Evolutionary conservation across 208 protist species (phyloP).

Genomic region (Phytomonas sp.): DNA sequence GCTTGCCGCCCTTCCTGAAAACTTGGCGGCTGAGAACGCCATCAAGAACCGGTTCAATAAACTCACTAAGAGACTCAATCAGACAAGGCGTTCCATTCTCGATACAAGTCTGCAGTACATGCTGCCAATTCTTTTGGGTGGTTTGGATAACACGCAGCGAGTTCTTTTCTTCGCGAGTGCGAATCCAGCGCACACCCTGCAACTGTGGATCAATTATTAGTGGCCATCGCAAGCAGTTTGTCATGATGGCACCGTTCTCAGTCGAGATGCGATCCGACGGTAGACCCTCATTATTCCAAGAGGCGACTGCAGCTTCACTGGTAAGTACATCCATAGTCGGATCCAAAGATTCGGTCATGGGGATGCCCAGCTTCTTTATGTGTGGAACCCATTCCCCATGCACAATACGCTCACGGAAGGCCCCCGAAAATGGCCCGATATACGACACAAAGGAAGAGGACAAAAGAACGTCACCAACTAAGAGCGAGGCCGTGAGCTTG

Average conservation of each 20-base stretch:
- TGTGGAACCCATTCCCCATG: slow-evolving; percentile 89
- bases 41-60: slow-evolving; percentile 96
- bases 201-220: slow-evolving; percentile 98
- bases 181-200: slow-evolving; percentile 97
- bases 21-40: slow-evolving; percentile 93
- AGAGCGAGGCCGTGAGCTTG: slow-evolving; percentile 75
- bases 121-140: slow-evolving; percentile 86
- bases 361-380: slow-evolving; percentile 87
- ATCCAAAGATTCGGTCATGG: slow-evolving; percentile 91
- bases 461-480: slow-evolving; percentile 96
- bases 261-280: slow-evolving; percentile 95
- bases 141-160: slow-evolving; percentile 91
- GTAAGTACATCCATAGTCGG: slow-evolving; percentile 90
- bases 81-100: slow-evolving; percentile 90
- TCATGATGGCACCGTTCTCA: slow-evolving; percentile 96
- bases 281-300: slow-evolving; percentile 97
- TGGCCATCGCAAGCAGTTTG: slow-evolving; percentile 95
- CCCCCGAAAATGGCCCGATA: slow-evolving; percentile 96
- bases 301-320: slow-evolving; percentile 87
- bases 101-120: slow-evolving; percentile 88
- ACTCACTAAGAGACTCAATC: slow-evolving; percentile 95
- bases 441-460: slow-evolving; percentile 96
- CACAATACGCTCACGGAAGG: slow-evolving; percentile 92
- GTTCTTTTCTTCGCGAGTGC: slow-evolving; percentile 92
- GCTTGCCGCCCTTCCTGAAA: slow-evolving; percentile 89